Percentiles rank a stretch among this genome's conserved stretches.
phyloP scores from a whole-genome alignment of 805 yeast genomes.

The Torulaspora franciscae region DNA sequence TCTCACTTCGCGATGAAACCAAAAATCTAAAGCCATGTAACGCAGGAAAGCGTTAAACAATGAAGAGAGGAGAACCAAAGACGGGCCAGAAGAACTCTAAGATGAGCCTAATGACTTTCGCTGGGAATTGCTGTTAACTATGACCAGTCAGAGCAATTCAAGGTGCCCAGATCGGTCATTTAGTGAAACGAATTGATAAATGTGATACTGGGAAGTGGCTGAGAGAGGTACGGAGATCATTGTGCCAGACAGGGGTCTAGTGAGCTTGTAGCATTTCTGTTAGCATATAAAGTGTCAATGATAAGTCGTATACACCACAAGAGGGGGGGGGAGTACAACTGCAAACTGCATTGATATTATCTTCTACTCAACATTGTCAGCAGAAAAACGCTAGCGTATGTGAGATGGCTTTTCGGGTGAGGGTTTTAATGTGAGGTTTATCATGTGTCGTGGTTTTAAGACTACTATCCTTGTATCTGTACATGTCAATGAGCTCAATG shows the following conservation, averaged over 20 bases:
- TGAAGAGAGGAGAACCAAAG: not conserved
- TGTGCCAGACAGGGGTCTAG: not conserved
- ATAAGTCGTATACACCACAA: not conserved
- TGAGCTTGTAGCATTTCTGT: not conserved
- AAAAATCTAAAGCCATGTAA: not conserved
- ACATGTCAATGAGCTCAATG: not conserved
- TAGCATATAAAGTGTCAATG: not conserved
- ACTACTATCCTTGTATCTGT: not conserved
- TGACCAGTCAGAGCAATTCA: not conserved
- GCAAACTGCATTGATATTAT: not conserved
- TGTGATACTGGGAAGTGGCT: not conserved
- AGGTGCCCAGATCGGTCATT: not conserved
- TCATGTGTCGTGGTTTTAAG: not conserved
- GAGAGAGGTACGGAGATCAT: not conserved
- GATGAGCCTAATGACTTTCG: not conserved
- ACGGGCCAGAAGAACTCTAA: not conserved
- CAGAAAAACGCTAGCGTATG: not conserved
- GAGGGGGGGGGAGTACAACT: not conserved
- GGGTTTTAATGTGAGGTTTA: not conserved
- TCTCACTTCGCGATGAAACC: not conserved
- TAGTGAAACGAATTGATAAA: not conserved
- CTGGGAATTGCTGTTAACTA: not conserved
- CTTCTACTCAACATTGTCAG: not conserved
- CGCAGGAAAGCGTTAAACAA: not conserved
- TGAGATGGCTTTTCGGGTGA: no score